A percentile compares a stretch with the other conserved stretches of the same genome.
phyloP scores from a whole-genome alignment of 257 asterid genomes.

The Solanum stenotomum region DNA sequence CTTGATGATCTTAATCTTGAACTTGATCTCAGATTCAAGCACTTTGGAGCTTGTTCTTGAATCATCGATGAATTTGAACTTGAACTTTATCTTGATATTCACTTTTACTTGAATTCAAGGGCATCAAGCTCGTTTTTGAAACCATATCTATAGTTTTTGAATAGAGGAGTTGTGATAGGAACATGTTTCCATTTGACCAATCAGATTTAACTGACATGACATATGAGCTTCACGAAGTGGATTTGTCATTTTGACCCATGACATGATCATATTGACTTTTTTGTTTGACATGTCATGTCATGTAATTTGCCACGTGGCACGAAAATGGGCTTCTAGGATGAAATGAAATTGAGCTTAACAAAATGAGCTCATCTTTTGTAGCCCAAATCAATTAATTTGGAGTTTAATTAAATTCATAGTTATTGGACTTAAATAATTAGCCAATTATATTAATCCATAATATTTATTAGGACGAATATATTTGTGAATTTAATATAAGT shows the following conservation, averaged over 20 bases:
- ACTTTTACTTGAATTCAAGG: not conserved
- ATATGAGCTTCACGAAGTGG: not conserved
- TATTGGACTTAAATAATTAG: not conserved
- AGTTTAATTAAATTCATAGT: no score
- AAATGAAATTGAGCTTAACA: not conserved
- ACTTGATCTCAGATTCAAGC: not conserved
- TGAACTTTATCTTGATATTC: not conserved
- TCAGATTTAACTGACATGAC: not conserved
- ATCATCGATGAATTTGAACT: not conserved
- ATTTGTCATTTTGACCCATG: not conserved
- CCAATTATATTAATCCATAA: not conserved
- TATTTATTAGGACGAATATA: not conserved
- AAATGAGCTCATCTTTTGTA: not conserved
- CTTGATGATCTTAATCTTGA: not conserved
- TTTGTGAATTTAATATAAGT: no score
- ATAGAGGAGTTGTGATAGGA: no score
- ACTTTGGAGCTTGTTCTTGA: not conserved
- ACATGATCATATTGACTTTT: not conserved
- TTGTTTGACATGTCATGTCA: not conserved
- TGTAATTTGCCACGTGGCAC: not conserved
- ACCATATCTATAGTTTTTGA: no score
- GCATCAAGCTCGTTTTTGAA: not conserved
- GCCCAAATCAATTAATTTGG: not conserved
- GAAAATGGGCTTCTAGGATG: not conserved
- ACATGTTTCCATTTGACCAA: not conserved